Evolutionary conservation across 192 early-diverging fungal genomes (phyloP), one percentile per base, ranked within the genome.

Genomic region (Coemansia sp.): DNA sequence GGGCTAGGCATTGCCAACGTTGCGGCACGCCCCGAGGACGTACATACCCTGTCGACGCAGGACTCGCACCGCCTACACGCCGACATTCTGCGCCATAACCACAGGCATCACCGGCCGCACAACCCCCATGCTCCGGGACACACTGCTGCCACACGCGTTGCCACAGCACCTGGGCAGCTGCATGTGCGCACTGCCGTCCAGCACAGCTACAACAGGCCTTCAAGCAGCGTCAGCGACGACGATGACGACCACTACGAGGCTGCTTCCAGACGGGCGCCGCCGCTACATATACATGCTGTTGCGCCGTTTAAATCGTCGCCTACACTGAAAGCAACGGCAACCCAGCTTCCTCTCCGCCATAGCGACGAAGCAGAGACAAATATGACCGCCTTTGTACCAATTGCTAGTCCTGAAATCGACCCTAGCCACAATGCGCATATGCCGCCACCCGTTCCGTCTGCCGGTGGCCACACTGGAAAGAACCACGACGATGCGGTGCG

Each of bases 331-430:
- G 23, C 40, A 20, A 40, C 10, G 23, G 12, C 3, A 8, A 33
- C 20, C 16, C 49, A 35, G 31, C 35, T 37, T 23, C 25, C 16
- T 4, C 23, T 40, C 7, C 30, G 20, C 10, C 25, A 7, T 8
- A 31, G 12, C 37, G n/a, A 25, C 15, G 18, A 25, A 9, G 10
- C 29, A 2, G 52, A 18, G 4, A 16, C 21, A 13, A 34, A 29
- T 37, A 61, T 61, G 66, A 68, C 66, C 2, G 5, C 34, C 3
- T 68, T 68, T 61, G 30, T 61, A 18, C 66, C 66, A 9, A 15
- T 68, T 20, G 25, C 29, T 37, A 68, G 59, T 20, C 66, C 66
- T n/a, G 48, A 9, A n/a, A 10, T 49, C 30, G 55, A 57, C 26
- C 13, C 23, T 2, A 53, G 52, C 29, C 43, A 18, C 43, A 46